These are phyloP conservation scores for Barnettozyma pratensis DNA, from an alignment of 805 yeast genomes.

Conservation along the genomic window DNA sequence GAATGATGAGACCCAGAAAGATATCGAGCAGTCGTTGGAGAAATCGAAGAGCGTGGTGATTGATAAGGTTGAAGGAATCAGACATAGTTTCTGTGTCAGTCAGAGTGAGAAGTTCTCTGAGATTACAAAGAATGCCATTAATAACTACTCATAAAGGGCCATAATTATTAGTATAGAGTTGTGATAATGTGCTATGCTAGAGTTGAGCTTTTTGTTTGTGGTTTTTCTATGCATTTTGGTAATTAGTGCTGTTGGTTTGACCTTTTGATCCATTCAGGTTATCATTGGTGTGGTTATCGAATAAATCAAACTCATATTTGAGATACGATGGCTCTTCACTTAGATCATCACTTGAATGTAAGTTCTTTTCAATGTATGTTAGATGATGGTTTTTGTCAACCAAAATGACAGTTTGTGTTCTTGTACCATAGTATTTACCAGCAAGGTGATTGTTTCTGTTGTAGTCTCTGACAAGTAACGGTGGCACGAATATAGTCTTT, in stretches of 20 bases:
- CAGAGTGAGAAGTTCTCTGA: constrained; percentile 44
- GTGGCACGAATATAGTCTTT: constrained; percentile 69
- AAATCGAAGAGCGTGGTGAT: constrained; percentile 26
- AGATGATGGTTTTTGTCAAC: constrained; percentile 47
- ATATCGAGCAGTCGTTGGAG: constrained; percentile 34
- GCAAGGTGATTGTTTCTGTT: constrained; percentile 30
- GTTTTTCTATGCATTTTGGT: background rate
- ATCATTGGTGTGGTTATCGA: background rate
- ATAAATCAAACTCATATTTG: constrained; percentile 23
- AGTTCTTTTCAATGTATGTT: constrained; percentile 56
- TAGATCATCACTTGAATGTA: constrained; percentile 45
- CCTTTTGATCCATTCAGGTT: background rate
- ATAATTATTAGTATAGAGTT: background rate
- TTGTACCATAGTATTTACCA: constrained; percentile 73
- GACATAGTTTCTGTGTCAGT: constrained; percentile 58
- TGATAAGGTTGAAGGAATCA: constrained; percentile 31
- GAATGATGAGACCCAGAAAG: constrained; percentile 41
- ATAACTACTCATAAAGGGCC: background rate
- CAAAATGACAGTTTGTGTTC: constrained; percentile 78
- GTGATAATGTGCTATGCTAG: too few species aligned
- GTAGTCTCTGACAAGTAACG: constrained; percentile 35
- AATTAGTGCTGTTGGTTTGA: background rate
- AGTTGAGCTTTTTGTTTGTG: too few species aligned
- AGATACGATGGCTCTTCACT: constrained; percentile 21
- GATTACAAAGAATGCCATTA: constrained; percentile 27